Percentiles rank a stretch among this genome's conserved stretches.
Conservation (phyloP, 2,329 filamentous ascomycete species). For the Cladophialophora chaetospira region DNA sequence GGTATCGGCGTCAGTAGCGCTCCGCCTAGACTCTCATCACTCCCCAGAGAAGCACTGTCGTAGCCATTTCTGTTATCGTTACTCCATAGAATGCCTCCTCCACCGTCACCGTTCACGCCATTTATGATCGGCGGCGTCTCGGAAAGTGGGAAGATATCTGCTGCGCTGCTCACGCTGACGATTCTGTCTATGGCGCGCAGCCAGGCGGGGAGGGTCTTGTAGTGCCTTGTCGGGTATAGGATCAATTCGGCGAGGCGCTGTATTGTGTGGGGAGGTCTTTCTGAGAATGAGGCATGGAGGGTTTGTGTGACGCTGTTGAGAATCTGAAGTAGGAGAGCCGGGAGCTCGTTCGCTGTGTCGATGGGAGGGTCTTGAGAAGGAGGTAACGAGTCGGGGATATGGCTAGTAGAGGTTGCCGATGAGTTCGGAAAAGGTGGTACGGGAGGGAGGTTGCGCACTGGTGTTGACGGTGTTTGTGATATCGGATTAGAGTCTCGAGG, state of each 20-base stretch:
- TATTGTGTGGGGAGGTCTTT: conserved; percentile 84
- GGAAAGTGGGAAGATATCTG: conserved; percentile 80
- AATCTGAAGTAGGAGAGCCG: conserved; percentile 65
- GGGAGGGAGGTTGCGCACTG: conserved; percentile 40
- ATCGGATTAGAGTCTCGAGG: conserved; percentile 36
- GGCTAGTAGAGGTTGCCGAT: conserved; percentile 41
- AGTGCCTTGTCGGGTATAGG: conserved; percentile 73
- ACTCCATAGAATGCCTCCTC: conserved; percentile 40
- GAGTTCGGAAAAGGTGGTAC: conserved; percentile 41
- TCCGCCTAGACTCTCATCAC: conserved; percentile 86
- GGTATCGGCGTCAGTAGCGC: conserved; percentile 91
- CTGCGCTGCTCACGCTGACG: conserved; percentile 81
- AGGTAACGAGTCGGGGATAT: conserved; percentile 46
- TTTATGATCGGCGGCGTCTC: conserved; percentile 55
- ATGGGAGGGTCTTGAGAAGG: conserved; percentile 48
- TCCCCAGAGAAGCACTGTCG: conserved; percentile 58
- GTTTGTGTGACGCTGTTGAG: conserved; percentile 61
- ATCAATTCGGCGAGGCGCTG: conserved; percentile 90
- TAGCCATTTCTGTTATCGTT: conserved; percentile 30
- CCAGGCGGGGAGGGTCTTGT: conserved; percentile 78
- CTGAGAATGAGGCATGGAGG: conserved; percentile 67
- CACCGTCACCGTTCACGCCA: conserved; percentile 61
- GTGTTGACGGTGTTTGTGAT: conserved; percentile 41
- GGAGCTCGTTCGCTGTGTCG: conserved; percentile 51
- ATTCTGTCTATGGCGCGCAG: conserved; percentile 89